Percentiles rank a stretch among this genome's conserved stretches.
Evolutionary conservation across 306 rosid genomes (phyloP).

Genomic region (Alnus rubra): DNA sequence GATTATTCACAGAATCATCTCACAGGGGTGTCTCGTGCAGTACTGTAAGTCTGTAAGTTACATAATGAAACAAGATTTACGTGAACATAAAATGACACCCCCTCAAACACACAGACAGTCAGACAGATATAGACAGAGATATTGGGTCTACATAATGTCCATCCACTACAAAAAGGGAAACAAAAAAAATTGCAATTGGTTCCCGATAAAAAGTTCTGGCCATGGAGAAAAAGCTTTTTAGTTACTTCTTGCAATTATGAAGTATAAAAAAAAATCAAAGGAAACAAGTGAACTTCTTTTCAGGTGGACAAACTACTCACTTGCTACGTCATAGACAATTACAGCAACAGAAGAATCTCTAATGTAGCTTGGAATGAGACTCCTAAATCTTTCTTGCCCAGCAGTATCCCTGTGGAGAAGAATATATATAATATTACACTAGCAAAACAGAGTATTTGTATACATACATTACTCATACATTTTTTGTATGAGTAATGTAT

Average conservation of each 20-base stretch:
- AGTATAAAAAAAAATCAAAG: not conserved
- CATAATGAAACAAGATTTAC: slow-evolving; percentile 2
- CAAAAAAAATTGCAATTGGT: not conserved
- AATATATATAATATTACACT: slow-evolving; percentile 5
- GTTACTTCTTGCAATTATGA: not conserved
- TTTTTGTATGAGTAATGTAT: slow-evolving; percentile 1
- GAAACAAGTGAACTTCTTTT: not conserved
- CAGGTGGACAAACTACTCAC: slow-evolving; percentile 46
- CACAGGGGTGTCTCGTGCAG: not conserved
- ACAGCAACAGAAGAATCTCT: slow-evolving; percentile 98
- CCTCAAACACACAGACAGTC: not conserved
- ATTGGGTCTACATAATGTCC: not conserved
- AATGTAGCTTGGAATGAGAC: slow-evolving; percentile 97
- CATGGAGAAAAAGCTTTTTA: not conserved
- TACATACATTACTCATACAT: not conserved
- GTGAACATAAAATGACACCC: slow-evolving; percentile 9
- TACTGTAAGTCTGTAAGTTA: not conserved
- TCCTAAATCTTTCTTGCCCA: slow-evolving; percentile 98
- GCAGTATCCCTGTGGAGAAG: slow-evolving; percentile 87
- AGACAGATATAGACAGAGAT: not conserved
- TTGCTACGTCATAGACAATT: slow-evolving; percentile 87
- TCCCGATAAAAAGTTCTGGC: not conserved
- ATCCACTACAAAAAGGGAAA: not conserved
- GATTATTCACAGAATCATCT: not conserved
- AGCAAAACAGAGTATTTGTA: not conserved